phyloP scores from a whole-genome alignment of 2,329 filamentous ascomycete species.

The Incumbomyces lentus region DNA sequence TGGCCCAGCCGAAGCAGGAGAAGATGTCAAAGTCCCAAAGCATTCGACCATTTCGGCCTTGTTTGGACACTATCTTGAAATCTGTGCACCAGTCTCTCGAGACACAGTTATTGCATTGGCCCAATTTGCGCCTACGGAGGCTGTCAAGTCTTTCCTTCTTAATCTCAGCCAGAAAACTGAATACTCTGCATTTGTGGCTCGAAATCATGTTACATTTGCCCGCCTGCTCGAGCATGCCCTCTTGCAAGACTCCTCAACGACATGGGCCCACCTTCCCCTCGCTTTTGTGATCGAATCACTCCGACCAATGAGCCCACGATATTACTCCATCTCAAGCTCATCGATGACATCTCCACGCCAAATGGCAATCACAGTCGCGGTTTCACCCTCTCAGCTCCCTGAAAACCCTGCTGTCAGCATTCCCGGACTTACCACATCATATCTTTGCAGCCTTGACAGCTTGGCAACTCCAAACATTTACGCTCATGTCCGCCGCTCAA shows the following conservation, averaged over 20 bases:
- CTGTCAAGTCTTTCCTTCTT: conserved; percentile 67
- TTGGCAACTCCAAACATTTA: background rate
- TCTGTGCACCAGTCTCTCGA: conserved; percentile 82
- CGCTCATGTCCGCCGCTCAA: conserved; percentile 12
- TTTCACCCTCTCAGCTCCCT: conserved; percentile 8
- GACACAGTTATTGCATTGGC: conserved; percentile 74
- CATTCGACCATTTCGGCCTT: conserved; percentile 84
- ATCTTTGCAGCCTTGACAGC: conserved; percentile 7
- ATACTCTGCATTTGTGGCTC: conserved; percentile 62
- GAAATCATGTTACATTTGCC: conserved; percentile 24
- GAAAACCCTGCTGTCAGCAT: conserved; percentile 6
- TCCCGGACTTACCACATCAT: conserved; percentile 11
- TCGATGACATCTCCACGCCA: conserved; percentile 14
- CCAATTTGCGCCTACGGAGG: conserved; percentile 70
- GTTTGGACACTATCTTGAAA: conserved; percentile 83
- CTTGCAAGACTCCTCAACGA: conserved; percentile 11
- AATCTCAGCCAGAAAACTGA: conserved; percentile 81
- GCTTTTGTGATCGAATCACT: conserved; percentile 19
- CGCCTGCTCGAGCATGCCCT: conserved; percentile 24
- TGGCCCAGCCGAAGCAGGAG: conserved; percentile 6
- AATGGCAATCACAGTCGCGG: conserved; percentile 13
- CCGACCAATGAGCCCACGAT: conserved; percentile 17
- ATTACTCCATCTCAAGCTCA: conserved; percentile 22
- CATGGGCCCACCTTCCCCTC: conserved; percentile 17
- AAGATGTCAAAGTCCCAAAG: conserved; percentile 64